Base-by-base conservation (phyloP, 1,139 yeast genomes). In the Candida gigantensis region DNA sequence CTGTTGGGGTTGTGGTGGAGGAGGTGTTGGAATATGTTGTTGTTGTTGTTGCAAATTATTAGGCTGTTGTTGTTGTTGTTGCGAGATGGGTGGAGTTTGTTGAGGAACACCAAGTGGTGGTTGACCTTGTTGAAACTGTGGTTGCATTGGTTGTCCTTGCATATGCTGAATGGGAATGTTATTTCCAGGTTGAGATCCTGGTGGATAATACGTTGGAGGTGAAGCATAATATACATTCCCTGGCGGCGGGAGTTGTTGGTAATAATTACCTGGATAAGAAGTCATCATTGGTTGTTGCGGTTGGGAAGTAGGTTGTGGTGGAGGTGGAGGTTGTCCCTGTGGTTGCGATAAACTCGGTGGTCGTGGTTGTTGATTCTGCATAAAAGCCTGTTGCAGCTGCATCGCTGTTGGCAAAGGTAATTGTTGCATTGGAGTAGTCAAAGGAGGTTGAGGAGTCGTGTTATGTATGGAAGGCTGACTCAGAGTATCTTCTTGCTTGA, bases 211-310 rank as follows among this genome's bases (percentile, higher is more conserved):
- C 7, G 5, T 18, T 18, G 19, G 19, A 18, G 5, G 7, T 18
- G 19, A 18, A 18, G 19, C 19, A 18, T 18, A 6, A 18, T 18
- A 6, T 5, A 18, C 24, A 18, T 19, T 31, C n/a, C 23, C 34
- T 19, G 25, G 32, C 12, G 21, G 45, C 10, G 31, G 34, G 14
- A 19, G 30, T 20, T 40, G 38, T 30, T 30, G 33, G 10, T 30
- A 30, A 13, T 30, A 28, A 10, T 26, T 29, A 14, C 37, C 18
- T 12, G 39, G 34, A 14, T 28, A 30, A 19, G 35, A 26, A 23
- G 27, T 11, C 13, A 28, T 18, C 13, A 33, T 9, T 3, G 16
- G 32, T 20, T 34, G 36, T 17, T 30, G 32, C 17, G 32, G 35
- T 27, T 39, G 41, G 5, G 6, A 26, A 13, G 28, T 44, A 27